Evolutionary conservation across 768 basidiomycete genomes (phyloP).

Genomic region (Crassisporium funariophilum): DNA sequence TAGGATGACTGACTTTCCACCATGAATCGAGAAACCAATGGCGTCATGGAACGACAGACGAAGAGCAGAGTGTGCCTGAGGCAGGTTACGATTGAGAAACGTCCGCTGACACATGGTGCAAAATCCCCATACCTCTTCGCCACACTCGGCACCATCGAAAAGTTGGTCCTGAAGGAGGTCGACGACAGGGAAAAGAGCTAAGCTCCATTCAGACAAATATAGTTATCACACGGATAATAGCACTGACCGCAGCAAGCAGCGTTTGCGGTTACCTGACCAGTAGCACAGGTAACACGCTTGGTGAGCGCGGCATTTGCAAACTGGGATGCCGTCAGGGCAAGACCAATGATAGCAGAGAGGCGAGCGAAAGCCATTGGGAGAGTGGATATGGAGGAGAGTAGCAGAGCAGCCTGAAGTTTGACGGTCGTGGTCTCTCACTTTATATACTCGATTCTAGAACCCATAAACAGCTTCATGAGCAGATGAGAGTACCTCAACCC

Average conservation of each 20-base stretch:
- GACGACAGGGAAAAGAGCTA: conserved; percentile 15
- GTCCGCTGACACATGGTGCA: not conserved
- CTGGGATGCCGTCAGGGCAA: conserved; percentile 8
- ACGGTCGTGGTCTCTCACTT: no score
- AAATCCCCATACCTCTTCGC: conserved; percentile 31
- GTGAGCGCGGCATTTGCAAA: conserved; percentile 13
- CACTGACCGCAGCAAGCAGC: conserved; percentile 18
- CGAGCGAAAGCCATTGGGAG: conserved; percentile 11
- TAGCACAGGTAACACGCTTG: conserved; percentile 25
- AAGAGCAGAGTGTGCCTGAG: conserved; percentile 16
- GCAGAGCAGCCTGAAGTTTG: not conserved
- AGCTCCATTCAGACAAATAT: not conserved
- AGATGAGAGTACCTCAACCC: no score
- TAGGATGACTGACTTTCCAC: conserved; percentile 13
- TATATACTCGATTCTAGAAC: no score
- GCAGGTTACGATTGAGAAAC: not conserved
- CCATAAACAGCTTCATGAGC: no score
- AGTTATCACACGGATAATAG: not conserved
- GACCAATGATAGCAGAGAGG: conserved; percentile 9
- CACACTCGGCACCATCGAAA: conserved; percentile 33
- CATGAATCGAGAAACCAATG: conserved; percentile 19
- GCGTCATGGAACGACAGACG: conserved; percentile 20
- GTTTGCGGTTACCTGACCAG: no score
- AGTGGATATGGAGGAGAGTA: not conserved
- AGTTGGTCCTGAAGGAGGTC: conserved; percentile 31